phyloP scores from a whole-genome alignment of 441 rosid species.

The Croton laevigatus region DNA sequence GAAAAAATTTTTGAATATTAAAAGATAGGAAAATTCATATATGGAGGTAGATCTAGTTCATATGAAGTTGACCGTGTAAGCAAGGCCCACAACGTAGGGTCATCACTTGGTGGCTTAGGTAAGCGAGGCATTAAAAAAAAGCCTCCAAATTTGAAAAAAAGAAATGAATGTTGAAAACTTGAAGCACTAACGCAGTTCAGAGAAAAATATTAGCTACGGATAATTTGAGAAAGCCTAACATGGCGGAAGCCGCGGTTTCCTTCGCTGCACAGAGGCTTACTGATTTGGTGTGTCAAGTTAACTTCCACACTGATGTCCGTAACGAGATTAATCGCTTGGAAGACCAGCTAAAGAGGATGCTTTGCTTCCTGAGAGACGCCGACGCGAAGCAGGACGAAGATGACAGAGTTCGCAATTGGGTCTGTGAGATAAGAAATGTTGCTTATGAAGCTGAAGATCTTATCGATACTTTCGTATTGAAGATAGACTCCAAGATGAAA shows the following conservation, averaged over 20 bases:
- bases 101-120: too few species aligned
- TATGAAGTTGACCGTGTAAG: too few species aligned
- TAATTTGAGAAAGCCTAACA: too few species aligned
- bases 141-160: too few species aligned
- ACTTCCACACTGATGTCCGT: constrained; percentile 21
- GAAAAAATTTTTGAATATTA: too few species aligned
- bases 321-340: constrained; percentile 30
- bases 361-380: constrained; percentile 37
- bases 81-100: too few species aligned
- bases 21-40: too few species aligned
- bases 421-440: constrained; percentile 38
- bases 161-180: too few species aligned
- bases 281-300: constrained; percentile 26
- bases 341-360: constrained; percentile 29
- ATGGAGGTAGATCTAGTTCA: too few species aligned
- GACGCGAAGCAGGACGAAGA: constrained; percentile 36
- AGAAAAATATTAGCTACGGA: too few species aligned
- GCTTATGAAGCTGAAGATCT: constrained; percentile 42
- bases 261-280: constrained; percentile 17
- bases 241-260: constrained; percentile 45
- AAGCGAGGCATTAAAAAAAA: too few species aligned
- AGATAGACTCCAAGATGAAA: neutral
- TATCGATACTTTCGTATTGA: constrained; percentile 36
- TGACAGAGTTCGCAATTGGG: constrained; percentile 38
- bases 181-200: too few species aligned